Evolutionary conservation across 768 basidiomycete genomes (phyloP).

Genomic region (Mycena sanguinolenta): DNA sequence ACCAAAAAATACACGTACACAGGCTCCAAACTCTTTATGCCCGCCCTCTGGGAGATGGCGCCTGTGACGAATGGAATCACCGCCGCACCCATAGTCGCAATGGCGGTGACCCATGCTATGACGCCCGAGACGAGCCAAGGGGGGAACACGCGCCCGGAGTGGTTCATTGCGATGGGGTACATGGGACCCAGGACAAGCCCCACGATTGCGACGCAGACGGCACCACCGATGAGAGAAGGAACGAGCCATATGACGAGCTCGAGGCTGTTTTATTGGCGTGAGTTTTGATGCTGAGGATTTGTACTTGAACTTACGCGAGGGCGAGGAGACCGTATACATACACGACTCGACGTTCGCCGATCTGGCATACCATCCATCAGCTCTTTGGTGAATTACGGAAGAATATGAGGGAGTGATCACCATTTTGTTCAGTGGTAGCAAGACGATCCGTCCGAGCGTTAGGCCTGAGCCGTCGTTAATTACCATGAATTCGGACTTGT

Average conservation of each 20-base stretch:
- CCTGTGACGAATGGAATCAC: slow-evolving; percentile 79
- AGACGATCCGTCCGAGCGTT: slow-evolving; percentile 59
- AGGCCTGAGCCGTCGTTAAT: too few relatives aligned
- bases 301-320: slow-evolving; percentile 52
- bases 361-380: slow-evolving; percentile 42
- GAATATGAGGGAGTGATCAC: slow-evolving; percentile 39
- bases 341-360: slow-evolving; percentile 68
- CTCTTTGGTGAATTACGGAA: too few relatives aligned
- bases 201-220: slow-evolving; percentile 71
- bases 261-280: slow-evolving; percentile 54
- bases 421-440: slow-evolving; percentile 69
- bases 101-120: slow-evolving; percentile 76
- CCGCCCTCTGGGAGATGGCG: slow-evolving; percentile 71
- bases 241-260: slow-evolving; percentile 79
- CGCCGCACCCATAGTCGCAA: slow-evolving; percentile 80
- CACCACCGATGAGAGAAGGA: slow-evolving; percentile 73
- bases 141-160: slow-evolving; percentile 71
- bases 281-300: background rate
- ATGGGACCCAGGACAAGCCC: slow-evolving; percentile 81
- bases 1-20: background rate
- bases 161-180: slow-evolving; percentile 82
- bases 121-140: slow-evolving; percentile 73
- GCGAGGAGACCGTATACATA: slow-evolving; percentile 65
- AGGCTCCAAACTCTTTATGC: slow-evolving; percentile 51
- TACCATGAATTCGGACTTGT: too few relatives aligned